These are phyloP conservation scores for Ceratobasidium sp. DNA, from an alignment of 1,284 basidiomycete species.

Conservation along the genomic window DNA sequence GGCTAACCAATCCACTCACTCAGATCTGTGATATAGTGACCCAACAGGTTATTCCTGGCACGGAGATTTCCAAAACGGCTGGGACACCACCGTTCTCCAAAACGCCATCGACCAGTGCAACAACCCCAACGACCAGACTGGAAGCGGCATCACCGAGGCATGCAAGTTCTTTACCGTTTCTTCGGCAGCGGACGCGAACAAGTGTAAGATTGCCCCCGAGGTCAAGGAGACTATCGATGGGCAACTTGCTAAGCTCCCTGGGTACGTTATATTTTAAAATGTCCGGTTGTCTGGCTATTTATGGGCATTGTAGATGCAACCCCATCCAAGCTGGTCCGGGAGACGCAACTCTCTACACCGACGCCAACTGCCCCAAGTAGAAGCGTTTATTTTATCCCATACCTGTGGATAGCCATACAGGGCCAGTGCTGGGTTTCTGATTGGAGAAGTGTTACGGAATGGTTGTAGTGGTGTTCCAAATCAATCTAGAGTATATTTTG, in stretches of 20 bases:
- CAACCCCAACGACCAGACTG: slow-evolving; percentile 52
- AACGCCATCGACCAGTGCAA: slow-evolving; percentile 60
- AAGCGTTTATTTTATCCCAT: neutral
- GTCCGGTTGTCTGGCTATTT: neutral
- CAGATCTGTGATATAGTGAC: slow-evolving; percentile 51
- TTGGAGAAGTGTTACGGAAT: neutral
- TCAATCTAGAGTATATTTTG: neutral
- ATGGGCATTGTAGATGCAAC: slow-evolving; percentile 44
- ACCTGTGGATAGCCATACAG: too few species aligned
- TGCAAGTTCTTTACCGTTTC: slow-evolving; percentile 50
- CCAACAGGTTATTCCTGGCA: slow-evolving; percentile 58
- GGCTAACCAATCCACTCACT: too few species aligned
- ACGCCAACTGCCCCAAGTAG: slow-evolving; percentile 35
- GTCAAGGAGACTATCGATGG: slow-evolving; percentile 41
- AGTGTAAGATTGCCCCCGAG: slow-evolving; percentile 52
- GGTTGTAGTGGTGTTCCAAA: neutral
- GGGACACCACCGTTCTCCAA: slow-evolving; percentile 49
- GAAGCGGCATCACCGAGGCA: slow-evolving; percentile 52
- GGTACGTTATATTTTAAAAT: slow-evolving; percentile 38
- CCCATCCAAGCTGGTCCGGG: slow-evolving; percentile 45
- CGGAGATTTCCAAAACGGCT: slow-evolving; percentile 59
- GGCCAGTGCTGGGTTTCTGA: neutral
- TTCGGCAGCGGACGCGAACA: slow-evolving; percentile 41
- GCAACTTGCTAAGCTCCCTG: slow-evolving; percentile 44
- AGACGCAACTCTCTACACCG: too few species aligned